phyloP scores from a whole-genome alignment of 768 basidiomycete genomes.

The Mycena metata region DNA sequence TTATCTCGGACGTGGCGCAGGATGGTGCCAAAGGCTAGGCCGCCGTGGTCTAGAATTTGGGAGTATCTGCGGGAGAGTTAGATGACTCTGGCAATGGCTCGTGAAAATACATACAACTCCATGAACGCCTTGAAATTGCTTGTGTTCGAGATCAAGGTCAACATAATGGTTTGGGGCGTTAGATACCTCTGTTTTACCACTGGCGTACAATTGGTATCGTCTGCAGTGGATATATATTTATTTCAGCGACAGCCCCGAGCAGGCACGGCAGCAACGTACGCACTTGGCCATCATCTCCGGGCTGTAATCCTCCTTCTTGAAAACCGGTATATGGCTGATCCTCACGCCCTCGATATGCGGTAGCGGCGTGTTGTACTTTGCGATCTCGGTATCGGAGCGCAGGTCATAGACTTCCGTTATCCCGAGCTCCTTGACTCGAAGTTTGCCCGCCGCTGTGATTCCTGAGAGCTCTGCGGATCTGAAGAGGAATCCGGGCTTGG shows the following conservation, averaged over 20 bases:
- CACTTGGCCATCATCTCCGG: constrained; percentile 89
- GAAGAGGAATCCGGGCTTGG: constrained; percentile 69
- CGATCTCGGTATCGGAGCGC: constrained; percentile 84
- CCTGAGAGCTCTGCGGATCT: constrained; percentile 82
- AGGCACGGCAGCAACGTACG: constrained; percentile 56
- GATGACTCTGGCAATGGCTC: no score
- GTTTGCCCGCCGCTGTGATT: constrained; percentile 77
- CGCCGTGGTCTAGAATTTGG: constrained; percentile 84
- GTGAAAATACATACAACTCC: constrained; percentile 55
- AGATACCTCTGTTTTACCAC: constrained; percentile 81
- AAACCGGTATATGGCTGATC: constrained; percentile 75
- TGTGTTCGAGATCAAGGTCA: not conserved
- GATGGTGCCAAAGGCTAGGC: constrained; percentile 75
- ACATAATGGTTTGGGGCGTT: not conserved
- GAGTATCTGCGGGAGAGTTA: constrained; percentile 59
- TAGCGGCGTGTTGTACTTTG: constrained; percentile 76
- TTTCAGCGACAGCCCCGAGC: constrained; percentile 43
- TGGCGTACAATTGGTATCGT: constrained; percentile 81
- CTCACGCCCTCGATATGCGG: constrained; percentile 76
- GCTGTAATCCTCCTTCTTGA: constrained; percentile 81
- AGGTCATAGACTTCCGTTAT: constrained; percentile 81
- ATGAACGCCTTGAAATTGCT: constrained; percentile 73
- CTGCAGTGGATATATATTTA: constrained; percentile 55
- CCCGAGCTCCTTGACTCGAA: constrained; percentile 69
- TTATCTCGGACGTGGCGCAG: constrained; percentile 81